Conservation (phyloP, 192 early-diverging fungal genomes). For the Podila verticillata region DNA sequence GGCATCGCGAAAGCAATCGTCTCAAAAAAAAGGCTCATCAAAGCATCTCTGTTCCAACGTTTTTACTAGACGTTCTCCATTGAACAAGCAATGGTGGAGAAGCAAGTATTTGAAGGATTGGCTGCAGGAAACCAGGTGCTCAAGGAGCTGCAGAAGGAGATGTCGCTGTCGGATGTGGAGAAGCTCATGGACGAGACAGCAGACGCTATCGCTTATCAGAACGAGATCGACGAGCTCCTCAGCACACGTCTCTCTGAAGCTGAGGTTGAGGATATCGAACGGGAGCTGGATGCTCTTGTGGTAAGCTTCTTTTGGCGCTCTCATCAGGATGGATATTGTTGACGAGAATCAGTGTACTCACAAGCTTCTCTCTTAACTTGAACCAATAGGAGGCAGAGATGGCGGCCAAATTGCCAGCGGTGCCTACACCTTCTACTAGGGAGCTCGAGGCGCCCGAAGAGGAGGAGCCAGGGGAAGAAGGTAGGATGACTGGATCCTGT, state of each 20-base stretch:
- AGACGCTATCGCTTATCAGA: constrained; percentile 96
- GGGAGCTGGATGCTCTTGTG: constrained; percentile 74
- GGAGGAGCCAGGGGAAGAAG: constrained; percentile 7
- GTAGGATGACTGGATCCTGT: neutral
- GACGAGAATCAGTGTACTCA: no score
- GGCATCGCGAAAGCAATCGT: no score
- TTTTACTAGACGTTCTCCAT: constrained; percentile 74
- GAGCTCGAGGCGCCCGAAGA: neutral
- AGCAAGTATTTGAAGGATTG: constrained; percentile 86
- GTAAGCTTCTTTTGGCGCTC: constrained; percentile 7
- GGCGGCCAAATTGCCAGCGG: constrained; percentile 6
- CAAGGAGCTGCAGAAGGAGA: constrained; percentile 85
- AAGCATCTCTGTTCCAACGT: neutral
- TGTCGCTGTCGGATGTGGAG: constrained; percentile 91
- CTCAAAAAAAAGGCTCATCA: neutral
- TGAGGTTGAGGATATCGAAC: constrained; percentile 88
- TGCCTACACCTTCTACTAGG: neutral
- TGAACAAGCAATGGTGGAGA: constrained; percentile 93
- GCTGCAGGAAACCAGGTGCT: constrained; percentile 88
- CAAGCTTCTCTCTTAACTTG: neutral
- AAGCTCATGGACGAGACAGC: constrained; percentile 95
- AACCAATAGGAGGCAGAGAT: constrained; percentile 14
- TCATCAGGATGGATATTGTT: neutral
- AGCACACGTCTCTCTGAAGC: constrained; percentile 77
- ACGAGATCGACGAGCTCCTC: constrained; percentile 87